Conservation (phyloP, 164 flowering plant species). For the Saururus chinensis region DNA sequence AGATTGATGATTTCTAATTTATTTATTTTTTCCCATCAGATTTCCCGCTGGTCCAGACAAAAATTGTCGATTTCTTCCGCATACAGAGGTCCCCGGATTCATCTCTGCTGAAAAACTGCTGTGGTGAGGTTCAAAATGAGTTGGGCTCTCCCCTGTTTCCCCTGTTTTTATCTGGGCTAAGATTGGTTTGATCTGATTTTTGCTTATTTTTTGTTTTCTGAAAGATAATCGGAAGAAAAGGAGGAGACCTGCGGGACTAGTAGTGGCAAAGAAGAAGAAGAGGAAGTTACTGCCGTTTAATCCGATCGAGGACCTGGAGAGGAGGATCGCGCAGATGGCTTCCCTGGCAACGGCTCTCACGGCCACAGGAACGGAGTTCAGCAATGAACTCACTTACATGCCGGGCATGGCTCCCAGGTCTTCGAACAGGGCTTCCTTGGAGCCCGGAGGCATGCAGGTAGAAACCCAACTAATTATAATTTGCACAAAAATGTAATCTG, state of each 20-base stretch:
- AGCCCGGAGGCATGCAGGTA: conserved; percentile 92
- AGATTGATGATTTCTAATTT: background rate
- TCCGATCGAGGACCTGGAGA: conserved; percentile 52
- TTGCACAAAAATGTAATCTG: too few species aligned
- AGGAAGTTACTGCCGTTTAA: conserved; percentile 61
- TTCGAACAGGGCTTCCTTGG: conserved; percentile 54
- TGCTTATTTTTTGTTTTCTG: background rate
- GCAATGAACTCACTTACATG: conserved; percentile 66
- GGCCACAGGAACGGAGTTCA: conserved; percentile 52
- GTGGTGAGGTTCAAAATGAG: conserved; percentile 26
- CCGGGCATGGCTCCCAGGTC: conserved; percentile 78
- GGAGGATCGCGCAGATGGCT: conserved; percentile 78
- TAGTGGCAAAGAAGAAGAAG: conserved; percentile 63
- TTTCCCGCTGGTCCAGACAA: conserved; percentile 79
- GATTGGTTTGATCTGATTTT: conserved; percentile 1
- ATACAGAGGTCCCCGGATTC: conserved; percentile 38
- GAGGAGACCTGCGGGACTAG: conserved; percentile 34
- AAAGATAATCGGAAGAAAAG: conserved; percentile 38
- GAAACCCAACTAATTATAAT: too few species aligned
- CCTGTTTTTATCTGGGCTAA: background rate
- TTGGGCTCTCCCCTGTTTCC: background rate
- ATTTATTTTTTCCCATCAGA: conserved; percentile 24
- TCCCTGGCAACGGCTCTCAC: conserved; percentile 82
- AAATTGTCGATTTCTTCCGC: conserved; percentile 82
- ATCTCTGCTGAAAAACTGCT: conserved; percentile 9